Percentiles rank a stretch among this genome's conserved stretches.
phyloP scores from a whole-genome alignment of 345 rosid species.

The Citrus trifoliata region DNA sequence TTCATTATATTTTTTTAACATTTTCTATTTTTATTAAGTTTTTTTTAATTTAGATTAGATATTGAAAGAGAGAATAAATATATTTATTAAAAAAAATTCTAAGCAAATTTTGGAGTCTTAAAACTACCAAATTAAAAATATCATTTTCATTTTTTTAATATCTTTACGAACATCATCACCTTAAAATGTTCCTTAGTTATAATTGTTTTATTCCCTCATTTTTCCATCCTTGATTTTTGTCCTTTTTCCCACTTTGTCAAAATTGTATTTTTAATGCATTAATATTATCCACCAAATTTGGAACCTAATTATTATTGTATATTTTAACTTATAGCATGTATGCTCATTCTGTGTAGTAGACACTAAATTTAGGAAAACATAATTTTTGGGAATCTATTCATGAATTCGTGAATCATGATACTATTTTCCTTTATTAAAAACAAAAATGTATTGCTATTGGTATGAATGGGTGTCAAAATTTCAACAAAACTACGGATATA shows the following conservation, averaged over 20 bases:
- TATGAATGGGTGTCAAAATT: not conserved
- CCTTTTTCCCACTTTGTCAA: not conserved
- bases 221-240: not conserved
- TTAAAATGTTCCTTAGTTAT: not conserved
- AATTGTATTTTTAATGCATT: not conserved
- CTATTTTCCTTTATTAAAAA: not conserved
- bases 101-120: not conserved
- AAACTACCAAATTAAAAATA: not conserved
- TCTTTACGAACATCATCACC: not conserved
- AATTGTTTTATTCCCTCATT: not conserved
- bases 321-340: not conserved
- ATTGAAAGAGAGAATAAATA: not conserved
- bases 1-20: no score
- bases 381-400: not conserved
- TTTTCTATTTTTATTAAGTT: no score
- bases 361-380: not conserved
- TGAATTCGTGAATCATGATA: no score
- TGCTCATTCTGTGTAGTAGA: not conserved
- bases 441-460: not conserved
- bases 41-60: no score
- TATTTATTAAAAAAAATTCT: not conserved
- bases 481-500: not conserved
- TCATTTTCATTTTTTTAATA: no score
- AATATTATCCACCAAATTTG: not conserved
- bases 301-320: not conserved